Evolutionary conservation across 331 rosid species (phyloP).

Genomic region (Saraca asoca): DNA sequence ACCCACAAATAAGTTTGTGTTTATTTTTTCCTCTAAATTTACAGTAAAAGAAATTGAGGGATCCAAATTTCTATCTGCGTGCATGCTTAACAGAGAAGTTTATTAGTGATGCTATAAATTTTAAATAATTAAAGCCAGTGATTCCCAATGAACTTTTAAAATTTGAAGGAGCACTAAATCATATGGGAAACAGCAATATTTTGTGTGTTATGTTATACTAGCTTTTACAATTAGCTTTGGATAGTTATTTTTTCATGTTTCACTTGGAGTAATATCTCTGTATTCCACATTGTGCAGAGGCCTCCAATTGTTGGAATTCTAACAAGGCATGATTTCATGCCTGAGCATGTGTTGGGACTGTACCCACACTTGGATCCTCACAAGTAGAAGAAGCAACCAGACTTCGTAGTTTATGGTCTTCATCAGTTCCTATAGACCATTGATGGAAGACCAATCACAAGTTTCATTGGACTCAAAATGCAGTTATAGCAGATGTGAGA

Average conservation of each 20-base stretch:
- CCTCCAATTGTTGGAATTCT: constrained; percentile 73
- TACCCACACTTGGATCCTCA: constrained; percentile 52
- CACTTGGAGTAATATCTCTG: neutral
- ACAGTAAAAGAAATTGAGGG: too few relatives aligned
- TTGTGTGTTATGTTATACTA: neutral
- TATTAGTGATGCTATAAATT: neutral
- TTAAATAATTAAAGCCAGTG: neutral
- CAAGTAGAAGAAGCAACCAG: constrained; percentile 38
- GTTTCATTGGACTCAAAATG: neutral
- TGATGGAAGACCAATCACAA: neutral
- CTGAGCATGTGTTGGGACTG: constrained; percentile 60
- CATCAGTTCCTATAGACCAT: constrained; percentile 4
- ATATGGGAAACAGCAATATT: neutral
- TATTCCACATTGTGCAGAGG: constrained; percentile 48
- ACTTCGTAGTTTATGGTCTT: neutral
- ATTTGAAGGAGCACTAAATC: neutral
- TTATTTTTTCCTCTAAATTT: too few relatives aligned
- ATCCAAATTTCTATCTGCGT: too few relatives aligned
- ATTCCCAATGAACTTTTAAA: neutral
- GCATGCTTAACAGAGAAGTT: neutral
- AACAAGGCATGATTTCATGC: constrained; percentile 77
- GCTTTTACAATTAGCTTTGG: neutral
- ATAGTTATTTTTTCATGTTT: neutral
- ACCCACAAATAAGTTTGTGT: too few relatives aligned
- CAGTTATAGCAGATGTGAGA: constrained; percentile 16